Evolutionary conservation across 2,329 filamentous ascomycete genomes (phyloP).

Genomic region (Microcyclospora tardicrescens): DNA sequence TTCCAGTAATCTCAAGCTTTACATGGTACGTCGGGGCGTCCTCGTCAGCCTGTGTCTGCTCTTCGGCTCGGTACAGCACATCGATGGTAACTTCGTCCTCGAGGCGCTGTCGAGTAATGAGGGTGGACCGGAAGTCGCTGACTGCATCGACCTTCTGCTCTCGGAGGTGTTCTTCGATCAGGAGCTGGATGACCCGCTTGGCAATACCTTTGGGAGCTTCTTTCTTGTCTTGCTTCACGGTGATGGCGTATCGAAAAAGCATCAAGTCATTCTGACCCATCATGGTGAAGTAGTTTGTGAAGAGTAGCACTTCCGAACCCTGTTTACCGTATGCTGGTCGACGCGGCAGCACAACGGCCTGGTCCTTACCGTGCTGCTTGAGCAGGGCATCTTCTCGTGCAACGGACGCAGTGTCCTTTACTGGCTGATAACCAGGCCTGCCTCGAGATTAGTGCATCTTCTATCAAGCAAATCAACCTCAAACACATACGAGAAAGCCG

Average conservation of each 20-base stretch:
- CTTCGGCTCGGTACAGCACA: not conserved
- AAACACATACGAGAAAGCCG: too few species aligned
- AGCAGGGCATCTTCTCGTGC: too few species aligned
- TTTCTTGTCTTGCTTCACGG: not conserved
- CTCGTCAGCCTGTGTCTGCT: not conserved
- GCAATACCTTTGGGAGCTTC: not conserved
- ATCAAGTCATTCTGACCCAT: not conserved
- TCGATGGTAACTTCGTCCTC: not conserved
- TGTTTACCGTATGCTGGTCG: constrained; percentile 1
- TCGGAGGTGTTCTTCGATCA: not conserved
- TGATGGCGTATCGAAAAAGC: not conserved
- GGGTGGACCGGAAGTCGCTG: not conserved
- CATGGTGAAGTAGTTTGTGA: not conserved
- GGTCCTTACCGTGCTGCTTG: too few species aligned
- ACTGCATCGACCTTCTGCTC: not conserved
- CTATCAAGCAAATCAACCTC: too few species aligned
- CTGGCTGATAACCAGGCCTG: too few species aligned
- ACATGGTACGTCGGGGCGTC: not conserved
- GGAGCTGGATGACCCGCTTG: not conserved
- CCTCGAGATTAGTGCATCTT: too few species aligned
- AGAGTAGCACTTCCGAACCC: not conserved
- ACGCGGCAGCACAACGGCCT: not conserved
- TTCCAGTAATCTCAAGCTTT: not conserved
- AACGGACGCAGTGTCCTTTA: too few species aligned
- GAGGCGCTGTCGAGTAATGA: not conserved